Conservation (phyloP, 2,329 filamentous ascomycete genomes). For the Xenoacremonium recifei region DNA sequence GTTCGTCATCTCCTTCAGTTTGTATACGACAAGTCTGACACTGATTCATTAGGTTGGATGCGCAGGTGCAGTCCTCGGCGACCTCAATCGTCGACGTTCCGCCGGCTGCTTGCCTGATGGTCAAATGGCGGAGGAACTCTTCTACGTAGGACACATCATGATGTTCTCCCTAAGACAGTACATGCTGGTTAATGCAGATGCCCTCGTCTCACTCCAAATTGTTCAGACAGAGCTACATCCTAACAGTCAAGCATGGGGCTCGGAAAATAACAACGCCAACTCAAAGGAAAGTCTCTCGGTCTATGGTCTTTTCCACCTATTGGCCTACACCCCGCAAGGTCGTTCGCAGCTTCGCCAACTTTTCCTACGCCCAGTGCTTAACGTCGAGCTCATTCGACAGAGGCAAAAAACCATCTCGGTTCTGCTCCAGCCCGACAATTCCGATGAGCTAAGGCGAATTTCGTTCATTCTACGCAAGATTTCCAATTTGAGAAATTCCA, state of each 20-base stretch:
- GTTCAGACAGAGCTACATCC: slow-evolving; percentile 80
- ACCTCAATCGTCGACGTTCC: slow-evolving; percentile 63
- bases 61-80: slow-evolving; percentile 79
- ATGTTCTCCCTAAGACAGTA: slow-evolving; percentile 68
- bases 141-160: slow-evolving; percentile 62
- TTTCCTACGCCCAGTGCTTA: slow-evolving; percentile 75
- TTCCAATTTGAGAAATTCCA: slow-evolving; percentile 69
- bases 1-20: slow-evolving; percentile 36
- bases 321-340: slow-evolving; percentile 78
- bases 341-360: slow-evolving; percentile 70
- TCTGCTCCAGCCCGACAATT: slow-evolving; percentile 68
- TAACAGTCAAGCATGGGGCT: slow-evolving; percentile 72
- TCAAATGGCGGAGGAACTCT: slow-evolving; percentile 45
- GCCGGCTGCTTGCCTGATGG: slow-evolving; percentile 63
- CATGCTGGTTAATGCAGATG: slow-evolving; percentile 81
- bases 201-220: slow-evolving; percentile 80
- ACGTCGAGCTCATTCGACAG: slow-evolving; percentile 65
- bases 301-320: slow-evolving; percentile 75
- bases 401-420: slow-evolving; percentile 68
- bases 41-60: slow-evolving; percentile 65
- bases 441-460: slow-evolving; percentile 52
- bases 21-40: slow-evolving; percentile 1
- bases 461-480: slow-evolving; percentile 64
- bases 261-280: slow-evolving; percentile 42
- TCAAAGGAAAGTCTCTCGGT: slow-evolving; percentile 81